Evolutionary conservation across 108 stramenopile genomes (phyloP).

Genomic region (Cyclotella kingstonii): DNA sequence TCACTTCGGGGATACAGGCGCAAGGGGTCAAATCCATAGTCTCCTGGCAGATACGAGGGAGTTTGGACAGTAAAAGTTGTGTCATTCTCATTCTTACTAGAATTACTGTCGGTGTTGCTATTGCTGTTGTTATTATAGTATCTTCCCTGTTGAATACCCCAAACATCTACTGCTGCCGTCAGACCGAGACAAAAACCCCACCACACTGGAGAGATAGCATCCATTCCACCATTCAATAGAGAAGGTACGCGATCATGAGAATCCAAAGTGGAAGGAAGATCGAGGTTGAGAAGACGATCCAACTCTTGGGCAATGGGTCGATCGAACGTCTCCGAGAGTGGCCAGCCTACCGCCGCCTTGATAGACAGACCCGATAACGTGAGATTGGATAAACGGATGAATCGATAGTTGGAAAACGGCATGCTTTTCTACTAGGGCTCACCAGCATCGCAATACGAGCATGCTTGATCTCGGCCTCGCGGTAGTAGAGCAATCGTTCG

Average conservation of each 20-base stretch:
- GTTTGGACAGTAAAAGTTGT: too few species aligned
- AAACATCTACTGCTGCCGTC: constrained; percentile 71
- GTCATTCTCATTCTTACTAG: not conserved
- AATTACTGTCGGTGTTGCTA: not conserved
- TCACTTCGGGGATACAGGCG: constrained; percentile 69
- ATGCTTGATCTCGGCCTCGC: constrained; percentile 90
- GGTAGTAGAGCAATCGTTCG: constrained; percentile 55
- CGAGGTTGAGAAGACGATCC: constrained; percentile 23
- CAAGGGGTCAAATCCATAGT: constrained; percentile 86
- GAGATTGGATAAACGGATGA: not conserved
- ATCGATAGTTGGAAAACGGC: not conserved
- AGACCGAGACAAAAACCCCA: constrained; percentile 81
- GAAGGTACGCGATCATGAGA: constrained; percentile 68
- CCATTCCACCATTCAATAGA: constrained; percentile 75
- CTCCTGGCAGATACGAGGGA: constrained; percentile 64
- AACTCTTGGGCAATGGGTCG: constrained; percentile 50
- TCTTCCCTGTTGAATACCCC: constrained; percentile 48
- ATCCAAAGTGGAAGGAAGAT: constrained; percentile 50
- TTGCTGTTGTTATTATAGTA: constrained; percentile 31
- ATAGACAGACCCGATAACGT: not conserved
- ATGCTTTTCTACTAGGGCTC: constrained; percentile 11
- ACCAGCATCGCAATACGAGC: constrained; percentile 82
- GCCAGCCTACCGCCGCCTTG: constrained; percentile 81
- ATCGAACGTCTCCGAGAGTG: constrained; percentile 74
- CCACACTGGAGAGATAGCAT: constrained; percentile 57